These are phyloP conservation scores for Guadua angustifolia DNA, from an alignment of 176 grass and related monocot genomes.

Conservation along the genomic window DNA sequence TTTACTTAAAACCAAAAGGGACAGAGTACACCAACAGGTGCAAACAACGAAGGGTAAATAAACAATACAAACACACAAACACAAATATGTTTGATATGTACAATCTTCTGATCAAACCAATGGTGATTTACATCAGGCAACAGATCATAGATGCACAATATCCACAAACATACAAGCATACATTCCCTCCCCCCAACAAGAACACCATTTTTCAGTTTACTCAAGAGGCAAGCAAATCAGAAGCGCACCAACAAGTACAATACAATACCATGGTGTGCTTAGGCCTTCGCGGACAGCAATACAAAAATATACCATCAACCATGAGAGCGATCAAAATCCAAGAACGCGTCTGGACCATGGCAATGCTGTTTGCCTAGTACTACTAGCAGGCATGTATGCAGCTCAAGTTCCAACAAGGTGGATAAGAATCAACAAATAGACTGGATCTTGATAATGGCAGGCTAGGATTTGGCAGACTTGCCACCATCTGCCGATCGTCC, in stretches of 20 bases:
- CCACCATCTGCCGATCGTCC: not conserved
- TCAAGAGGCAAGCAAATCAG: constrained; percentile 1
- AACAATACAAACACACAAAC: not conserved
- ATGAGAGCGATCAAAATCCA: not conserved
- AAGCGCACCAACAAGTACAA: not conserved
- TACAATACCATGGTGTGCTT: not conserved
- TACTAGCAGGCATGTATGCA: not conserved
- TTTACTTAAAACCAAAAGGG: not conserved
- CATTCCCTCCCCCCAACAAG: not conserved
- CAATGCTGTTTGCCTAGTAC: not conserved
- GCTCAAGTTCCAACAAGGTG: not conserved
- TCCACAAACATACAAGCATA: not conserved
- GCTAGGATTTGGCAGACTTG: not conserved
- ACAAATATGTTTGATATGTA: not conserved
- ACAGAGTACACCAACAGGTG: not conserved
- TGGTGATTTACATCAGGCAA: constrained; percentile 3
- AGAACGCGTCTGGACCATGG: not conserved
- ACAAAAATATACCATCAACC: not conserved
- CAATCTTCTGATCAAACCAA: not conserved
- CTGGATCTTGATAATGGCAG: not conserved
- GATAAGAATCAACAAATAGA: not conserved
- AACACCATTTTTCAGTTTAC: not conserved
- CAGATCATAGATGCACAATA: not conserved
- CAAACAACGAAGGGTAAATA: not conserved
- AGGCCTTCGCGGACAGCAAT: not conserved